phyloP scores from a whole-genome alignment of 2,329 filamentous ascomycete genomes.

The Helotiales sp. region DNA sequence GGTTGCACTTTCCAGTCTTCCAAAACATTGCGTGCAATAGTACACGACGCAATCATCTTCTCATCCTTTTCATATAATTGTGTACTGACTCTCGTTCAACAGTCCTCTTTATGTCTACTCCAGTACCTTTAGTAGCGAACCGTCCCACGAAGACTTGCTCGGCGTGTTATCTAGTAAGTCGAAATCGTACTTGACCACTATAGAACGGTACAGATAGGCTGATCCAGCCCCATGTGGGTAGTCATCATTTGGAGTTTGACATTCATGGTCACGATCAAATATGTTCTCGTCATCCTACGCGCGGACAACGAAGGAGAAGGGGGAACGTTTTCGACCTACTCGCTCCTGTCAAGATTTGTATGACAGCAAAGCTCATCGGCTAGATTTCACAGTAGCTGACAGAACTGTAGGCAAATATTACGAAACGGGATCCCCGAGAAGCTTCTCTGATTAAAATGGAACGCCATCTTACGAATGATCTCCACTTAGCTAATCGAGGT shows the following conservation, averaged over 20 bases:
- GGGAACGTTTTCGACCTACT: constrained; percentile 69
- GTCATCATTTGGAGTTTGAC: constrained; percentile 68
- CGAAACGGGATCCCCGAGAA: constrained; percentile 57
- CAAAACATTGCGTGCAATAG: not conserved
- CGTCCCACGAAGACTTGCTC: constrained; percentile 56
- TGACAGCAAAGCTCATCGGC: not conserved
- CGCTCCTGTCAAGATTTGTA: constrained; percentile 58
- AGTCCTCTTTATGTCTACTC: constrained; percentile 69
- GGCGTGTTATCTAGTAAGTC: constrained; percentile 54
- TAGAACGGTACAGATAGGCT: not conserved
- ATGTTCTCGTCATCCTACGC: constrained; percentile 61
- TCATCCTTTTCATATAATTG: not conserved
- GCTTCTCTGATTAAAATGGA: constrained; percentile 57
- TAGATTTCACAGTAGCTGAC: not conserved
- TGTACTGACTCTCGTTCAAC: not conserved
- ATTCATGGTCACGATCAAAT: constrained; percentile 67
- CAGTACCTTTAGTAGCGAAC: constrained; percentile 57
- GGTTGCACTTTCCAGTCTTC: not conserved
- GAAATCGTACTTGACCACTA: not conserved
- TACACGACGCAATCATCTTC: too few relatives aligned
- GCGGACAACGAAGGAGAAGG: constrained; percentile 72
- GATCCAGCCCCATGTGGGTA: not conserved
- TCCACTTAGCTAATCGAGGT: constrained; percentile 48
- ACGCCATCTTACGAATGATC: constrained; percentile 55
- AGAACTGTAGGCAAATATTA: constrained; percentile 49